These are phyloP conservation scores for Xylariales sp. DNA, from an alignment of 2,329 filamentous ascomycete genomes.

Conservation along the genomic window DNA sequence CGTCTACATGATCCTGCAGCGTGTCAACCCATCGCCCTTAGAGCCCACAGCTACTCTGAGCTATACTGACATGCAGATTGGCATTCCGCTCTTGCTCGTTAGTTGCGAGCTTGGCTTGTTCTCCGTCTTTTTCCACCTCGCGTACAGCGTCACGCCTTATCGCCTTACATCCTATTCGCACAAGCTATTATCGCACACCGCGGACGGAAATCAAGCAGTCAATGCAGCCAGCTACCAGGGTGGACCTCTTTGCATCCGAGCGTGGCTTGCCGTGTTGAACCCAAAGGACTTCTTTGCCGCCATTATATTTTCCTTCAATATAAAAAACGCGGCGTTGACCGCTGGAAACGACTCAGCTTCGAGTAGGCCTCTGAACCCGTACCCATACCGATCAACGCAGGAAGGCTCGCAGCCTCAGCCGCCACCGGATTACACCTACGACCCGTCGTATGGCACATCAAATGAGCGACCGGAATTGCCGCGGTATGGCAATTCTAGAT, in stretches of 20 bases:
- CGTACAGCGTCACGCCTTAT: slow-evolving; percentile 19
- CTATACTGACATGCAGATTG: slow-evolving; percentile 16
- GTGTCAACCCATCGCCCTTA: slow-evolving; percentile 10
- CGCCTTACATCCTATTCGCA: not conserved
- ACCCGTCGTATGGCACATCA: too few relatives aligned
- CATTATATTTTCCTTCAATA: slow-evolving; percentile 5
- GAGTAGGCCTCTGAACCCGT: not conserved
- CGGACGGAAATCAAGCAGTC: not conserved
- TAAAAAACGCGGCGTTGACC: not conserved
- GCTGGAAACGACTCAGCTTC: not conserved
- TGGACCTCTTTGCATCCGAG: slow-evolving; percentile 6
- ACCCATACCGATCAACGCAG: too few relatives aligned
- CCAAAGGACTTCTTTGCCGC: slow-evolving; percentile 9
- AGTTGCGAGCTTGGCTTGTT: slow-evolving; percentile 17
- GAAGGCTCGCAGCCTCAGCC: not conserved
- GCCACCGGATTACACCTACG: not conserved
- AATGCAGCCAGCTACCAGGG: slow-evolving; percentile 7
- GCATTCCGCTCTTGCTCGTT: slow-evolving; percentile 16
- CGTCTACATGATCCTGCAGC: slow-evolving; percentile 16
- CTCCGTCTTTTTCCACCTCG: slow-evolving; percentile 20
- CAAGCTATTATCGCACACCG: not conserved
- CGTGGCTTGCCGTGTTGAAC: slow-evolving; percentile 6
- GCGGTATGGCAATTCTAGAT: too few relatives aligned
- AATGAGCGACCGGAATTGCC: too few relatives aligned
- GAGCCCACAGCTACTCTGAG: slow-evolving; percentile 13